Evolutionary conservation across 2,329 filamentous ascomycete species (phyloP), one percentile per base, ranked within the genome.

Genomic region (Diplocarpon mali): DNA sequence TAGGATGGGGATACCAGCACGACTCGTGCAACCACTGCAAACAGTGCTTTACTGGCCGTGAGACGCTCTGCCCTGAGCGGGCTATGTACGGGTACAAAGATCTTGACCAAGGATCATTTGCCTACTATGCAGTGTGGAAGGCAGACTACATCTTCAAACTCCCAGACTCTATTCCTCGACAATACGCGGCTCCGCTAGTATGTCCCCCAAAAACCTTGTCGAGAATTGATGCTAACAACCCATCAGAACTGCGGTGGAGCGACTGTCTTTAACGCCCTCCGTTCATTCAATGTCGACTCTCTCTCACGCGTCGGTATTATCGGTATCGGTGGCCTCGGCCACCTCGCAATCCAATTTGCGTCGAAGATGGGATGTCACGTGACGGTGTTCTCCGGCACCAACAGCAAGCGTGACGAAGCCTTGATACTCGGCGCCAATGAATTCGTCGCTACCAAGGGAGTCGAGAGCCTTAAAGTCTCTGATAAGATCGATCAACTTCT

Each of bases 381-480:
- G 13, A 68, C 75, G 35, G 76, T 78, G 9, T 72, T 80, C 59
- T 76, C 71, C 2, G 66, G 70, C 8, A 71, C 70, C 2, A 73
- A 80, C 45, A 67, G 64, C 56, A 86, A 86, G 68, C 74, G 73
- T 60, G 72, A 76, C 0, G 78, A 83, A 59, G 76, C 78, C 0
- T 60, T 71, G 57, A 64, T 65, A 42, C 65, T 83, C 2, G 78
- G 79, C 11, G 78, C 78, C 0, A 67, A 61, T 14, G 75, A 81
- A 53, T 82, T 83, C 63, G 63, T 78, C 48, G 72, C 75, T 11
- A 75, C 69, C 20, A 72, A 72, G 28, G 52, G 45, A 12, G 50
- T 48, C 2, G 42, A 48, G 14, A 44, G 51, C 34, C 50, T 55
- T 36, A 24, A 48, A 35, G 45, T 76, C n/a, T 45, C 49, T 2